Base-by-base conservation (phyloP, 805 yeast genomes). In the Ogataea methanolica region DNA sequence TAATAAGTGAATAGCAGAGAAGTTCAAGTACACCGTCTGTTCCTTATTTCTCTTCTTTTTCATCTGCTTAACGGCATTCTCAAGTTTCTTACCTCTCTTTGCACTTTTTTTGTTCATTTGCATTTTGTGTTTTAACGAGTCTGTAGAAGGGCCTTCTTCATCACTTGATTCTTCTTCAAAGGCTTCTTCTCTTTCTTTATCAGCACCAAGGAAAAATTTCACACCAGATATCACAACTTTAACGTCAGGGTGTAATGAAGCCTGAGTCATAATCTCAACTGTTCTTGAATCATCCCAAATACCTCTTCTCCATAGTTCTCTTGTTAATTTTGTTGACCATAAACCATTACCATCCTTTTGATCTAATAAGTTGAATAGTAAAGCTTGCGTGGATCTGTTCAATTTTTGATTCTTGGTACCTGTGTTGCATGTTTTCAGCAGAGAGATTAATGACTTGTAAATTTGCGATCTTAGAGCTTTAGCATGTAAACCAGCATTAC, bases 281-380 rank as follows among this genome's bases (percentile, higher is more conserved):
- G 98, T 85, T 59, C 97, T 76, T 0, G 96, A 79, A 65, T 94
- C 99, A 66, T 90, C 97, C 99, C 99, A 94, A 49, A 94, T 87
- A 61, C 96, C 96, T 63, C 98, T 79, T 72, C 96, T 80, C 99
- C 99, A 94, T 44, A 94, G 72, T 66, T 94, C 98, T 63, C 98
- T 79, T 5, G 97, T 90, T 48, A 94, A 71, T 60, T 89, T 91
- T 3, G 97, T 88, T 7, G 98, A 97, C 97, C 98, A 94, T 22
- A 94, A 70, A 35, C 97, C 97, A 39, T 74, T 61, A 37, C 88
- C 77, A 55, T 82, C 87, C 50, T 86, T 81, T 64, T 87, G 83
- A 54, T 89, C 96, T 40, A 94, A 71, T 53, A 92, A 72, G 58
- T 88, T 88, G 74, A 94, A 92, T 44, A 96, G 76, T 42, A 94